Evolutionary conservation across 2,329 filamentous ascomycete genomes (phyloP).

Genomic region (Lasiodiplodia theobromae): DNA sequence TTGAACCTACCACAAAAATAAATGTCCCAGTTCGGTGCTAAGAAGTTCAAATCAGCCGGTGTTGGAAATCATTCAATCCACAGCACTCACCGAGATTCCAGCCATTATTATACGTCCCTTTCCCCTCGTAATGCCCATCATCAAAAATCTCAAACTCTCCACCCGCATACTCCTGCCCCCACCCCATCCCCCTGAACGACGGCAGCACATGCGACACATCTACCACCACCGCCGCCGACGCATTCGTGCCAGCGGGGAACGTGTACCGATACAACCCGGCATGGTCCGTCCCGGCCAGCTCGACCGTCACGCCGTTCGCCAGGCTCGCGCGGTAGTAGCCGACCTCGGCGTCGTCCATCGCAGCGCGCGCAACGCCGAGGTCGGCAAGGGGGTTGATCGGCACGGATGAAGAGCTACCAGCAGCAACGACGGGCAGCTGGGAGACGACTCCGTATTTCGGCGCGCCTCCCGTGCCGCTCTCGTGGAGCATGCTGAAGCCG

Average conservation of each 20-base stretch:
- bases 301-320: constrained; percentile 62
- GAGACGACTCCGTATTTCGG: constrained; percentile 47
- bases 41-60: background rate
- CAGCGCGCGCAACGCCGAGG: constrained; percentile 60
- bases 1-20: constrained; percentile 71
- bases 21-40: constrained; percentile 66
- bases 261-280: constrained; percentile 67
- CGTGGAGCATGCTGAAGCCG: constrained; percentile 47
- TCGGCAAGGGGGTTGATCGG: constrained; percentile 61
- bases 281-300: constrained; percentile 64
- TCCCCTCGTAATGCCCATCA: constrained; percentile 65
- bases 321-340: constrained; percentile 68
- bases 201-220: constrained; percentile 71
- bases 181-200: constrained; percentile 65
- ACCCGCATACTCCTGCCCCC: constrained; percentile 69
- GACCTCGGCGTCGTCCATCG: constrained; percentile 61
- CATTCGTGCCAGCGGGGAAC: constrained; percentile 53
- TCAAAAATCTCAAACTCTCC: constrained; percentile 62
- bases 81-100: constrained; percentile 61
- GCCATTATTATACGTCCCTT: constrained; percentile 69
- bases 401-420: constrained; percentile 31
- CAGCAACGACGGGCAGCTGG: constrained; percentile 44
- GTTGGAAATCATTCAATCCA: background rate
- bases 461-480: constrained; percentile 45
- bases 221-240: constrained; percentile 59